These are phyloP conservation scores for Blastocladiella emersonii DNA, from an alignment of 371 early-diverging fungal species.

Conservation along the genomic window DNA sequence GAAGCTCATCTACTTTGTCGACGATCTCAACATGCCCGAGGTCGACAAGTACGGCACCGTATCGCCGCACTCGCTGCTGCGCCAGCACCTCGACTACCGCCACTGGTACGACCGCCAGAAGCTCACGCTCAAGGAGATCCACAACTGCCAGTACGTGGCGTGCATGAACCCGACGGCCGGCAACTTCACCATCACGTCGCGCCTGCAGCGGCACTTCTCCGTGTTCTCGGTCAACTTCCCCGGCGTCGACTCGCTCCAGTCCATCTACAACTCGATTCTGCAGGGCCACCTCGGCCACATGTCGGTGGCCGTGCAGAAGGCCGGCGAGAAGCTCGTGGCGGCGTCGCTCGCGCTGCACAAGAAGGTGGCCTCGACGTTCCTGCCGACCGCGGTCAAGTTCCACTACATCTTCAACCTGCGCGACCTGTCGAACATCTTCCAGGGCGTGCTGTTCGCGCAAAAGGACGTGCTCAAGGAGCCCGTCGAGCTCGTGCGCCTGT, in stretches of 20 bases:
- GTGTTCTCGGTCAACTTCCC: slow-evolving; percentile 45
- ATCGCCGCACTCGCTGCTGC: slow-evolving; percentile 35
- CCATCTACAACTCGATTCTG: slow-evolving; percentile 37
- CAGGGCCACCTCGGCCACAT: slow-evolving; percentile 29
- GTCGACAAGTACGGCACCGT: slow-evolving; percentile 51
- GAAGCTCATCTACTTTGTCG: slow-evolving; percentile 47
- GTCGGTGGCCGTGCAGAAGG: slow-evolving; percentile 23
- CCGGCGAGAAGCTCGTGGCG: slow-evolving; percentile 31
- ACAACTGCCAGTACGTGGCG: slow-evolving; percentile 48
- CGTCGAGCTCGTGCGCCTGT: slow-evolving; percentile 32
- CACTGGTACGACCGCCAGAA: slow-evolving; percentile 48
- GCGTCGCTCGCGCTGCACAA: slow-evolving; percentile 36
- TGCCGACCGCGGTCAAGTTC: slow-evolving; percentile 45
- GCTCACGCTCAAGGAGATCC: slow-evolving; percentile 44
- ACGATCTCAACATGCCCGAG: slow-evolving; percentile 52
- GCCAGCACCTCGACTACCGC: slow-evolving; percentile 42
- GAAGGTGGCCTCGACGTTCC: slow-evolving; percentile 31
- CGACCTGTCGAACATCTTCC: slow-evolving; percentile 44
- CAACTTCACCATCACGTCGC: slow-evolving; percentile 38
- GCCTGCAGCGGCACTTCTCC: slow-evolving; percentile 43
- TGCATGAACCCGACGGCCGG: slow-evolving; percentile 55
- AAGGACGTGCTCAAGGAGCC: slow-evolving; percentile 38
- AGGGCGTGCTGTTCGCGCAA: slow-evolving; percentile 33
- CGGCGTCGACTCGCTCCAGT: slow-evolving; percentile 30
- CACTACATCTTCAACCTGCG: slow-evolving; percentile 48